Conservation (phyloP, 1,284 basidiomycete species). For the Bothia castanella region DNA sequence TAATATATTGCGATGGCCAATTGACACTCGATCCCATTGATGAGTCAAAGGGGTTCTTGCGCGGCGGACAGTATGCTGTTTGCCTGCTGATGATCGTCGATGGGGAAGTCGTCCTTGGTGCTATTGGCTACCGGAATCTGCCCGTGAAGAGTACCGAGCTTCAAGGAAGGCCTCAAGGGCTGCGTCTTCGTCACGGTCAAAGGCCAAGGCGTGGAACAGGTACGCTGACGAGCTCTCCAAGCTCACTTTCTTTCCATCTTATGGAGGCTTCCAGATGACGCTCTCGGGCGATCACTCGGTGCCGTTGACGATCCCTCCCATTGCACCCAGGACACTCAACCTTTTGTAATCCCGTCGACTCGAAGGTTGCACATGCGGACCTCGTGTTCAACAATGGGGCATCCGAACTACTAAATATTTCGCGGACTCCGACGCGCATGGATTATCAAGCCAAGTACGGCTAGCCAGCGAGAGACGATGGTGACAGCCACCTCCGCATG, state of each 20-base stretch:
- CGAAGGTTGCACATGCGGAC: slow-evolving; percentile 89
- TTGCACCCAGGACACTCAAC: slow-evolving; percentile 49
- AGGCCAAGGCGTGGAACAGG: slow-evolving; percentile 80
- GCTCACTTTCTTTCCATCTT: background rate
- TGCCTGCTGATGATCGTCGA: slow-evolving; percentile 91
- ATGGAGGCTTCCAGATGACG: slow-evolving; percentile 36
- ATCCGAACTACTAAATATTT: slow-evolving; percentile 67
- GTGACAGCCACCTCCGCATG: slow-evolving; percentile 87
- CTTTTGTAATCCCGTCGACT: slow-evolving; percentile 94
- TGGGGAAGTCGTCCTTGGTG: slow-evolving; percentile 79
- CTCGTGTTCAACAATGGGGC: slow-evolving; percentile 82
- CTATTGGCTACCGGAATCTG: slow-evolving; percentile 95
- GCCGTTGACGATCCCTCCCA: slow-evolving; percentile 47
- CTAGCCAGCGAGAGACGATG: slow-evolving; percentile 83
- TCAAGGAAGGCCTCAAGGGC: slow-evolving; percentile 62
- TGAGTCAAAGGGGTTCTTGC: slow-evolving; percentile 92
- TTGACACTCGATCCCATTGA: slow-evolving; percentile 94
- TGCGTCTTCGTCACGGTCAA: slow-evolving; percentile 81
- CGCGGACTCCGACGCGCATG: slow-evolving; percentile 76
- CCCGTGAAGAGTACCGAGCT: slow-evolving; percentile 54
- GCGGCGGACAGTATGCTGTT: slow-evolving; percentile 96
- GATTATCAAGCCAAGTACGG: slow-evolving; percentile 98
- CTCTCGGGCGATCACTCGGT: slow-evolving; percentile 42
- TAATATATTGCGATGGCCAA: slow-evolving; percentile 45
- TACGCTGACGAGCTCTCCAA: slow-evolving; percentile 27